Evolutionary conservation across 176 grass and related monocot species (phyloP), one percentile per base, ranked within the genome.

Genomic region (Carex pumila): DNA sequence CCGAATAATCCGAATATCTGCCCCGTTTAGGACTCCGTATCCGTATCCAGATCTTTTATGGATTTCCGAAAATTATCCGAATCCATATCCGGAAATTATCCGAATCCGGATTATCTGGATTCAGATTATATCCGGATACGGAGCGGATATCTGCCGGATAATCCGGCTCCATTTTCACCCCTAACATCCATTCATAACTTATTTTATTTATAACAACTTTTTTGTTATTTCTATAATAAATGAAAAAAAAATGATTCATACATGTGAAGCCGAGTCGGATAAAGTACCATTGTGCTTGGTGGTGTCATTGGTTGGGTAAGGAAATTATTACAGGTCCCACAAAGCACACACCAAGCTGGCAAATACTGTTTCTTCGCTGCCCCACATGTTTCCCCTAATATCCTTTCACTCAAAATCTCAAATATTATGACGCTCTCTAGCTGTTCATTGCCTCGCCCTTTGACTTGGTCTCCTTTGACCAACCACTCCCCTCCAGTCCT

Each of bases 381-480:
- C 79, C 58, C 79, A 81, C 60, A 64, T 81, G 79, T 64, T 43
- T 59, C 80, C 80, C 57, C 61, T 68, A 67, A 34, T 30, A 82
- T 82, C 59, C 80, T 67, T 15, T 82, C 22, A 54, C 41, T 65
- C 39, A 25, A 25, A 25, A 25, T 25, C 25, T 25, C 25, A 82
- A 62, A 61, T 12, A 81, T 65, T 41, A 81, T 79, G 5, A 21
- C 2, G n/a, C 59, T 22, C 59, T 61, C 9, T 65, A 1, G 0
- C 34, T 69, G 14, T 69, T 18, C 34, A 39, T 12, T 65, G 25
- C 32, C 32, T 70, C 36, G 2, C 49, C 72, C 72, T 77, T 17
- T 77, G 72, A 77, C 72, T 77, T 77, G 72, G 50, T 77, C 25
- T 34, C 21, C 0, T 55, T 77, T 77, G 72, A 56, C 50, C 72